Evolutionary conservation across 1,284 basidiomycete species (phyloP).

Genomic region (Albatrellus sp.): DNA sequence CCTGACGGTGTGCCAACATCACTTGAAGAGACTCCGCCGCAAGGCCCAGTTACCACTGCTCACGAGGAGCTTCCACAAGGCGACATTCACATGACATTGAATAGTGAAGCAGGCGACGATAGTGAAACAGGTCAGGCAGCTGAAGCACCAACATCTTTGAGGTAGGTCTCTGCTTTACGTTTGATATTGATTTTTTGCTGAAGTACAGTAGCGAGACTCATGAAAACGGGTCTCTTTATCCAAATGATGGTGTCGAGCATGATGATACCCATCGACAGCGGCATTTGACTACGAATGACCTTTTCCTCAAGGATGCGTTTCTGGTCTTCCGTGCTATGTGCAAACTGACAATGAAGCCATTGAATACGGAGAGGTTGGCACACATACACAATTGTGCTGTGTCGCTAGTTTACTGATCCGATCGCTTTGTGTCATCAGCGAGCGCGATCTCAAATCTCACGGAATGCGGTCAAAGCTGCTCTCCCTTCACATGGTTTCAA

Average conservation of each 20-base stretch:
- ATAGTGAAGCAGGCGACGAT: not conserved
- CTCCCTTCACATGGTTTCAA: slow-evolving; percentile 85
- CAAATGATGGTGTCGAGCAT: slow-evolving; percentile 14
- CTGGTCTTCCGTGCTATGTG: slow-evolving; percentile 91
- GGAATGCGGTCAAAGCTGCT: slow-evolving; percentile 93
- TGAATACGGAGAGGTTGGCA: slow-evolving; percentile 79
- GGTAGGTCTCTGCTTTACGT: not conserved
- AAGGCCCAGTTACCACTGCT: too few relatives aligned
- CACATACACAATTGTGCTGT: not conserved
- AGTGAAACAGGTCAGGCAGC: not conserved
- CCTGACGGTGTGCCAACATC: not conserved
- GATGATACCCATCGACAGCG: slow-evolving; percentile 1
- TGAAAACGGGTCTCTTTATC: slow-evolving; percentile 3
- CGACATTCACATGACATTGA: too few relatives aligned
- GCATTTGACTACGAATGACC: slow-evolving; percentile 52
- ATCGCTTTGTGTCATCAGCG: slow-evolving; percentile 33
- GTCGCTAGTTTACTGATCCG: not conserved
- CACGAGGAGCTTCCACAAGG: too few relatives aligned
- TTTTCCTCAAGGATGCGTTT: slow-evolving; percentile 94
- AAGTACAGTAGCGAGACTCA: slow-evolving; percentile 13
- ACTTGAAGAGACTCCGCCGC: too few relatives aligned
- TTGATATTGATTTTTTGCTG: not conserved
- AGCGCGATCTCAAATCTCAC: slow-evolving; percentile 87
- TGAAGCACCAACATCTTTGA: not conserved
- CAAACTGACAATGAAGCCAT: slow-evolving; percentile 95